These are phyloP conservation scores for Imleria badia DNA, from an alignment of 768 basidiomycete genomes.

Conservation along the genomic window DNA sequence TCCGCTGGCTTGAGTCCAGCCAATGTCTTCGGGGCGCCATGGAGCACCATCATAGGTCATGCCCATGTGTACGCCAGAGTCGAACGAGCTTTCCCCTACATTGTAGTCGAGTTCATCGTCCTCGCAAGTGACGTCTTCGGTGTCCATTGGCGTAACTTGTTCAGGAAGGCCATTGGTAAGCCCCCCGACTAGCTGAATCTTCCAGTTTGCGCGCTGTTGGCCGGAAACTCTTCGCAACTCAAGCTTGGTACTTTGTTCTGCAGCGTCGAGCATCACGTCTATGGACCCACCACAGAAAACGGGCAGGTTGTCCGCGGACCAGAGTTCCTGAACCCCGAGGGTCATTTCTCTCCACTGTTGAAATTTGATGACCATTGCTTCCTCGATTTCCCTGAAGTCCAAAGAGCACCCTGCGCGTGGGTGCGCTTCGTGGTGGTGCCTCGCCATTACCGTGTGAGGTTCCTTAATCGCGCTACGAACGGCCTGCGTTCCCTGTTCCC, in stretches of 20 bases:
- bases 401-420: slow-evolving; percentile 43
- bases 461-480: slow-evolving; percentile 8
- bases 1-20: slow-evolving; percentile 17
- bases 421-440: slow-evolving; percentile 54
- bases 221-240: slow-evolving; percentile 19
- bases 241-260: slow-evolving; percentile 26
- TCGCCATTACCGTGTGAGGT: slow-evolving; percentile 48
- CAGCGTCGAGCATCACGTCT: slow-evolving; percentile 26
- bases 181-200: slow-evolving; percentile 27
- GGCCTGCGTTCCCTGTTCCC: slow-evolving; percentile 20
- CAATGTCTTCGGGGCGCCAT: slow-evolving; percentile 5
- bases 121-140: slow-evolving; percentile 15
- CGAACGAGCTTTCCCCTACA: slow-evolving; percentile 23
- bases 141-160: slow-evolving; percentile 10
- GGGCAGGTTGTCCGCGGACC: slow-evolving; percentile 44
- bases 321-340: slow-evolving; percentile 44
- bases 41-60: neutral
- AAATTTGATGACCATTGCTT: slow-evolving; percentile 51
- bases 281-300: slow-evolving; percentile 36
- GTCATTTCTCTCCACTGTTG: slow-evolving; percentile 49
- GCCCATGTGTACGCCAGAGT: slow-evolving; percentile 28
- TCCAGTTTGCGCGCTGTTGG: slow-evolving; percentile 30
- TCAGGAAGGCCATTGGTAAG: slow-evolving; percentile 3
- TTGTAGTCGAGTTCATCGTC: slow-evolving; percentile 22
- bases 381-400: slow-evolving; percentile 47